Percentiles rank a stretch among this genome's conserved stretches.
These are phyloP conservation scores for Penicillium soppii DNA, from an alignment of 495 filamentous ascomycete species.

Conservation along the genomic window DNA sequence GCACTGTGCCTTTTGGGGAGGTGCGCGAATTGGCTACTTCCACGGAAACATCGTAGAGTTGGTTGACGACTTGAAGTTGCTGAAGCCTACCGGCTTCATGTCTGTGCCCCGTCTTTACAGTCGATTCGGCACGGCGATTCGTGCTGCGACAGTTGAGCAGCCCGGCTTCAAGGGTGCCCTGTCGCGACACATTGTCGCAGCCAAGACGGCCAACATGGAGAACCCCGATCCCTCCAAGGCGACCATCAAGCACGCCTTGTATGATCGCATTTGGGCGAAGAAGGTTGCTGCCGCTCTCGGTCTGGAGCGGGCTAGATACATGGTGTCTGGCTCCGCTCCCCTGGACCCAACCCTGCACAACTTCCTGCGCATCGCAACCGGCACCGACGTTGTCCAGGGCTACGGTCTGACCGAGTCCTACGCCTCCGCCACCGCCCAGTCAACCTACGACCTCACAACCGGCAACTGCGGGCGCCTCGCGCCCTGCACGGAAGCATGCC, in stretches of 20 bases:
- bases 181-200: slow-evolving; percentile 72
- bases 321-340: slow-evolving; percentile 89
- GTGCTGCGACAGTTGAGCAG: slow-evolving; percentile 71
- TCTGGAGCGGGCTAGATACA: slow-evolving; percentile 66
- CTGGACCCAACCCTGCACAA: slow-evolving; percentile 83
- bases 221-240: slow-evolving; percentile 65
- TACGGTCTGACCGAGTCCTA: slow-evolving; percentile 98
- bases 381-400: slow-evolving; percentile 79
- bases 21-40: slow-evolving; percentile 85
- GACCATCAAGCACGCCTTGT: slow-evolving; percentile 79
- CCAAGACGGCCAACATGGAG: slow-evolving; percentile 78
- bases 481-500: slow-evolving; percentile 69
- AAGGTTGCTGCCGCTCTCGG: slow-evolving; percentile 83
- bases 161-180: slow-evolving; percentile 80
- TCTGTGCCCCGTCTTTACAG: slow-evolving; percentile 93
- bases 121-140: slow-evolving; percentile 80
- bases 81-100: slow-evolving; percentile 79
- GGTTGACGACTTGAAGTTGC: slow-evolving; percentile 85
- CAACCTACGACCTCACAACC: slow-evolving; percentile 62
- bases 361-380: slow-evolving; percentile 83
- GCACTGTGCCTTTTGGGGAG: slow-evolving; percentile 69
- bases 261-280: slow-evolving; percentile 89
- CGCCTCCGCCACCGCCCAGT: slow-evolving; percentile 69
- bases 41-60: slow-evolving; percentile 86
- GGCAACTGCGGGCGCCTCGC: slow-evolving; percentile 81